These are phyloP conservation scores for Falciphora oryzae DNA, from an alignment of 2,329 filamentous ascomycete species.

Conservation along the genomic window DNA sequence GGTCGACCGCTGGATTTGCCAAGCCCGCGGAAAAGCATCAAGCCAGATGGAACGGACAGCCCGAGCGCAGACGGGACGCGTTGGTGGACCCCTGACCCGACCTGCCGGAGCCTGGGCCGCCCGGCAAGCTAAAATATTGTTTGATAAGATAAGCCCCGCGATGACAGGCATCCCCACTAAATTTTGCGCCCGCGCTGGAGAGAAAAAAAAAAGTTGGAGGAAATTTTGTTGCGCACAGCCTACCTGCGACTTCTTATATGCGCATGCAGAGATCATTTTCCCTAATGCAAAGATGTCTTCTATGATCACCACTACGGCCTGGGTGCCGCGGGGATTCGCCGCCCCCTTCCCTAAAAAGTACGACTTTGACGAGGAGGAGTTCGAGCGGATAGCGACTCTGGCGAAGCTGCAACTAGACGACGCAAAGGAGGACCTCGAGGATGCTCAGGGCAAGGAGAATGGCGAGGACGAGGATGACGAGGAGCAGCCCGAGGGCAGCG, in stretches of 20 bases:
- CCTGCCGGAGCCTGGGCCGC: not conserved
- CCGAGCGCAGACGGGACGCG: not conserved
- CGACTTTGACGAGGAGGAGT: slow-evolving; percentile 69
- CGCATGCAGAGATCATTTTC: not conserved
- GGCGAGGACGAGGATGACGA: slow-evolving; percentile 20
- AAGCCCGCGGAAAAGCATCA: not conserved
- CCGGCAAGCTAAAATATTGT: not conserved
- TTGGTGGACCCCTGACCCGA: not conserved
- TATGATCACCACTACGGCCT: slow-evolving; percentile 72
- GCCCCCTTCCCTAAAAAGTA: slow-evolving; percentile 72
- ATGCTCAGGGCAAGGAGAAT: slow-evolving; percentile 45
- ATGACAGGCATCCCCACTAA: slow-evolving; percentile 18
- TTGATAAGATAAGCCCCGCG: slow-evolving; percentile 30
- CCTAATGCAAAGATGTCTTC: slow-evolving; percentile 32
- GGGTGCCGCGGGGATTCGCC: slow-evolving; percentile 72
- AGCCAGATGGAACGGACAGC: not conserved
- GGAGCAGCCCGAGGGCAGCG: slow-evolving; percentile 20
- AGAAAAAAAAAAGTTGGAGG: not conserved
- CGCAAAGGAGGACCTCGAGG: slow-evolving; percentile 77
- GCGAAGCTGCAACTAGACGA: slow-evolving; percentile 82
- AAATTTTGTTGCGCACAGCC: not conserved
- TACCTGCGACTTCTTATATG: too few relatives aligned
- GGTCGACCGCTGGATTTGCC: not conserved
- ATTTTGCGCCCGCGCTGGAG: slow-evolving; percentile 20
- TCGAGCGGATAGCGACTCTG: slow-evolving; percentile 67